A percentile compares a stretch with the other conserved stretches of the same genome.
phyloP scores from a whole-genome alignment of 768 basidiomycete species.

The Kwoniella dejecticola region DNA sequence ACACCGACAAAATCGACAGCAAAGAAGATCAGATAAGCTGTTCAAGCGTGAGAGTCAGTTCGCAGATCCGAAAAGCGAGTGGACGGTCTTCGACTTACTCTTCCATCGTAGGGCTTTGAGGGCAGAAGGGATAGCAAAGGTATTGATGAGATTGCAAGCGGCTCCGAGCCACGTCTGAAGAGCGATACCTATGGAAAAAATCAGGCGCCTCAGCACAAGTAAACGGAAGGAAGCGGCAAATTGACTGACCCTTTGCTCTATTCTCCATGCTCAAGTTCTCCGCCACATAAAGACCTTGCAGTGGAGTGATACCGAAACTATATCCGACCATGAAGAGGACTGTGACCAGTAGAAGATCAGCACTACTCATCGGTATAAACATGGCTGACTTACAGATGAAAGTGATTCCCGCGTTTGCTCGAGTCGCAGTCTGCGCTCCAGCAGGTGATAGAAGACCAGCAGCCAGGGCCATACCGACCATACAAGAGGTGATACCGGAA shows the following conservation, averaged over 20 bases:
- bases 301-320: conserved; percentile 64
- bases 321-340: conserved; percentile 55
- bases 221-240: too few species aligned
- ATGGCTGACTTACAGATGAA: conserved; percentile 54
- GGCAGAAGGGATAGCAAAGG: conserved; percentile 36
- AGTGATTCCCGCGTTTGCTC: conserved; percentile 62
- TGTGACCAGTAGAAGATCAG: conserved; percentile 9
- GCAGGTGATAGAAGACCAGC: conserved; percentile 60
- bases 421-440: conserved; percentile 45
- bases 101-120: conserved; percentile 25
- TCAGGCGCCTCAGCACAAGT: too few species aligned
- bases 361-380: not conserved
- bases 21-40: conserved; percentile 63
- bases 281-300: conserved; percentile 64
- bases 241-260: conserved; percentile 57
- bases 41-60: not conserved
- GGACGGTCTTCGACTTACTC: conserved; percentile 18
- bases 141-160: conserved; percentile 54
- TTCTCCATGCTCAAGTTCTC: conserved; percentile 62
- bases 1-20: conserved; percentile 62
- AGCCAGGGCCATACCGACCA: conserved; percentile 59
- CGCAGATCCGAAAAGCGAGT: not conserved
- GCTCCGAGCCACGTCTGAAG: conserved; percentile 61
- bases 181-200: conserved; percentile 56
- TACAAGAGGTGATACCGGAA: conserved; percentile 56